These are phyloP conservation scores for Phalaenopsis hybrid DNA, from an alignment of 116 monocot genomes.

Conservation along the genomic window DNA sequence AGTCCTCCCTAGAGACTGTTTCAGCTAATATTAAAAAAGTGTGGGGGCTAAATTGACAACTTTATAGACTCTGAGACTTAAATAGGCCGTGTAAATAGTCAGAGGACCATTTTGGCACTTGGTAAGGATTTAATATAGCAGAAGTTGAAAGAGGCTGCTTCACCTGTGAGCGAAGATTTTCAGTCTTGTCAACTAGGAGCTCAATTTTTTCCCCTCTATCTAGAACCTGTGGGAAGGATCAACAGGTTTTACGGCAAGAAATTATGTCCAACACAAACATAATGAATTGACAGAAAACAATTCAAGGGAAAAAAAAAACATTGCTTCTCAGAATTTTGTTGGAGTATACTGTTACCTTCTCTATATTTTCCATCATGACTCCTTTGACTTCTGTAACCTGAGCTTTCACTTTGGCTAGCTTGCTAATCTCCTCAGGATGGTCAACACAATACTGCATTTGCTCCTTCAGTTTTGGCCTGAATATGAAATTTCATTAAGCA, in stretches of 20 bases:
- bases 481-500: no score
- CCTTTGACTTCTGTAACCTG: conserved; percentile 26
- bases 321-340: background rate
- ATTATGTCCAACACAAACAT: background rate
- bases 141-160: background rate
- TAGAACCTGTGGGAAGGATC: conserved; percentile 15
- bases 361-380: conserved; percentile 31
- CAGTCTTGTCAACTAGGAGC: conserved; percentile 22
- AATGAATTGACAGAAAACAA: background rate
- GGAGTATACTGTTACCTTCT: conserved; percentile 10
- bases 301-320: background rate
- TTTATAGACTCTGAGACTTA: no score
- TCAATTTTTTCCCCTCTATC: conserved; percentile 25
- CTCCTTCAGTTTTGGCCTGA: conserved; percentile 25
- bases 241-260: background rate
- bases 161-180: conserved; percentile 21
- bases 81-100: no score
- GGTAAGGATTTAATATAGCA: background rate
- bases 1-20: no score
- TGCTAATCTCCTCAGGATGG: conserved; percentile 28
- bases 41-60: no score
- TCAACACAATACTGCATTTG: conserved; percentile 28
- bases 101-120: no score
- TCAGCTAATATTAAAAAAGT: no score
- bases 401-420: conserved; percentile 25